Conservation (phyloP, 805 yeast species). For the Yamadazyma tumulicola region DNA sequence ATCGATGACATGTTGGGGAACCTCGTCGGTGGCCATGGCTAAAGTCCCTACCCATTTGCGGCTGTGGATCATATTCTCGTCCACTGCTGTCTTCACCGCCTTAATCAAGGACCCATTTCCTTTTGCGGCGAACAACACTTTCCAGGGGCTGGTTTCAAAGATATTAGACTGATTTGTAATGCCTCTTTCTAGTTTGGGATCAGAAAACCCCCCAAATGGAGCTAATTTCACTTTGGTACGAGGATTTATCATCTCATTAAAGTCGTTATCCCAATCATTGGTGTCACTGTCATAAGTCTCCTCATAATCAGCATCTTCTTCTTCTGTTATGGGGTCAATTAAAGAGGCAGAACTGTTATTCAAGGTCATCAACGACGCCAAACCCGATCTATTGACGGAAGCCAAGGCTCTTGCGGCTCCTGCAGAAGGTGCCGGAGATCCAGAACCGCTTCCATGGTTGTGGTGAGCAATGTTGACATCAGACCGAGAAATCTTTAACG, state of each 20-base stretch:
- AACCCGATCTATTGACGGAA: conserved; percentile 10
- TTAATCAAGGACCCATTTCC: conserved; percentile 90
- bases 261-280: conserved; percentile 22
- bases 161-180: conserved; percentile 41
- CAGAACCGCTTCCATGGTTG: neutral
- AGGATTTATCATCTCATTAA: conserved; percentile 25
- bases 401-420: conserved; percentile 4
- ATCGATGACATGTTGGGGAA: conserved; percentile 53
- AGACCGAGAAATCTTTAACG: conserved; percentile 33
- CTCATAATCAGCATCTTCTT: conserved; percentile 16
- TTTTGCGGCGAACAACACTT: conserved; percentile 58
- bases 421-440: conserved; percentile 3
- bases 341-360: conserved; percentile 30
- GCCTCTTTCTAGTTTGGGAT: conserved; percentile 50
- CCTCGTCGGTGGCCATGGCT: conserved; percentile 85
- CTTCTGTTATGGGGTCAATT: conserved; percentile 20
- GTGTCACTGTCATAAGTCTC: conserved; percentile 8
- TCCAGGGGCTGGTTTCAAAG: conserved; percentile 68
- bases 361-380: conserved; percentile 12
- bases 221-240: conserved; percentile 38
- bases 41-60: conserved; percentile 83
- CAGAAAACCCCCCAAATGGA: conserved; percentile 75
- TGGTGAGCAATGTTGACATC: conserved; percentile 20
- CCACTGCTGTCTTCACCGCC: conserved; percentile 64
- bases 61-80: conserved; percentile 31